A percentile compares a stretch with the other conserved stretches of the same genome.
These are phyloP conservation scores for Eimeria mitis DNA, from an alignment of 169 alveolate species.

Conservation along the genomic window DNA sequence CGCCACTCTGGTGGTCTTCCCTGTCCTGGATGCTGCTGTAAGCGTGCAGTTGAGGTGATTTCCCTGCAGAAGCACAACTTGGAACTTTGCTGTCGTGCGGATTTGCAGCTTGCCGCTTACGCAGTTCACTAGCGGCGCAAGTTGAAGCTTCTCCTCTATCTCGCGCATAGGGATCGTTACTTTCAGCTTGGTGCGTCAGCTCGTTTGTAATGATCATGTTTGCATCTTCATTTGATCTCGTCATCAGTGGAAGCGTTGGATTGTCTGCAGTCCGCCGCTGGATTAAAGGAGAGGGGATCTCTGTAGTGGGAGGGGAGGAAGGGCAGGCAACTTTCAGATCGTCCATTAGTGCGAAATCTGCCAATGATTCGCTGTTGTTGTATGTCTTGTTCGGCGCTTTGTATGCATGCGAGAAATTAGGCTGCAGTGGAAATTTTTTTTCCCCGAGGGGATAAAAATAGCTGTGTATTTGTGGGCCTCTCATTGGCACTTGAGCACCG, in stretches of 20 bases:
- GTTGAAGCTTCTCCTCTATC: background rate
- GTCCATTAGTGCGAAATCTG: background rate
- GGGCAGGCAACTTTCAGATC: conserved; percentile 34
- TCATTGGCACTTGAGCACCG: background rate
- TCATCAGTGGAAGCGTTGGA: background rate
- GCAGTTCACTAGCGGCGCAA: background rate
- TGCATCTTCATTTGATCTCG: background rate
- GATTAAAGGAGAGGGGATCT: background rate
- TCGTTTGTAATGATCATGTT: background rate
- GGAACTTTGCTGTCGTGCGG: background rate
- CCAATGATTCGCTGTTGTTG: background rate
- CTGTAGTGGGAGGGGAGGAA: conserved; percentile 43
- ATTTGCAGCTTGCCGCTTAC: background rate
- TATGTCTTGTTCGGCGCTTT: background rate
- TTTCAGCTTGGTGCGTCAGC: background rate
- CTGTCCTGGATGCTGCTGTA: background rate
- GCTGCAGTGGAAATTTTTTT: background rate
- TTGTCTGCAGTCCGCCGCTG: background rate
- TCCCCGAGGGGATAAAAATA: background rate
- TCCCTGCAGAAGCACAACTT: background rate
- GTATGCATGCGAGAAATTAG: background rate
- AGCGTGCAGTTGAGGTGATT: background rate
- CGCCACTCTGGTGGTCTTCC: background rate
- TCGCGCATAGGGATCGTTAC: no score
- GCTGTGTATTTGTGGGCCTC: background rate